These are phyloP conservation scores for Chiua virens DNA, from an alignment of 768 basidiomycete species.

Conservation along the genomic window DNA sequence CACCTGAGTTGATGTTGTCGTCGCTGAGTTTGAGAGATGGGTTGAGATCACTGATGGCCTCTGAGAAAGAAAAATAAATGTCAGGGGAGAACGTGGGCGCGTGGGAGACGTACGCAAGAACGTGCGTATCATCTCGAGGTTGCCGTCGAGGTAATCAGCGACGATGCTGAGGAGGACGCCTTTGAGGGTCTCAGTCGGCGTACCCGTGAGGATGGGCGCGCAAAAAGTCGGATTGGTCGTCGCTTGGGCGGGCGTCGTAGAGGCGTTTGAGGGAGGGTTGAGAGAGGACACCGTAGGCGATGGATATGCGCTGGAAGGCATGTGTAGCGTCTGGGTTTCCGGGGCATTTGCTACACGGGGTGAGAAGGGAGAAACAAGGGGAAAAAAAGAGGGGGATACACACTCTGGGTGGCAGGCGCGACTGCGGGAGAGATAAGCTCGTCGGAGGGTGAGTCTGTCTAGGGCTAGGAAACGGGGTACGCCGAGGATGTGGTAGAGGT, in stretches of 20 bases:
- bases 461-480: constrained; percentile 47
- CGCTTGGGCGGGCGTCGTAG: constrained; percentile 61
- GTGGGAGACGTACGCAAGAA: constrained; percentile 56
- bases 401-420: constrained; percentile 86
- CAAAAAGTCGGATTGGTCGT: constrained; percentile 49
- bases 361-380: constrained; percentile 3
- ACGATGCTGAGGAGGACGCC: constrained; percentile 73
- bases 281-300: constrained; percentile 80
- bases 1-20: constrained; percentile 76
- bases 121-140: constrained; percentile 80
- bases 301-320: constrained; percentile 85
- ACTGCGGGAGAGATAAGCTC: constrained; percentile 77
- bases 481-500: constrained; percentile 76
- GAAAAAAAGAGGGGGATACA: constrained; percentile 29
- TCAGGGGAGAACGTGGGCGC: no score
- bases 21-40: constrained; percentile 75
- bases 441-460: constrained; percentile 63
- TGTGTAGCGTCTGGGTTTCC: constrained; percentile 69
- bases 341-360: constrained; percentile 70
- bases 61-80: constrained; percentile 35
- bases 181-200: constrained; percentile 79
- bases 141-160: constrained; percentile 82
- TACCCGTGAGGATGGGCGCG: constrained; percentile 49
- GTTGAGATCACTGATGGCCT: constrained; percentile 76
- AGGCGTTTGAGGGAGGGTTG: constrained; percentile 64